Base-by-base conservation (phyloP, 331 rosid species). In the Malus hybrid region DNA sequence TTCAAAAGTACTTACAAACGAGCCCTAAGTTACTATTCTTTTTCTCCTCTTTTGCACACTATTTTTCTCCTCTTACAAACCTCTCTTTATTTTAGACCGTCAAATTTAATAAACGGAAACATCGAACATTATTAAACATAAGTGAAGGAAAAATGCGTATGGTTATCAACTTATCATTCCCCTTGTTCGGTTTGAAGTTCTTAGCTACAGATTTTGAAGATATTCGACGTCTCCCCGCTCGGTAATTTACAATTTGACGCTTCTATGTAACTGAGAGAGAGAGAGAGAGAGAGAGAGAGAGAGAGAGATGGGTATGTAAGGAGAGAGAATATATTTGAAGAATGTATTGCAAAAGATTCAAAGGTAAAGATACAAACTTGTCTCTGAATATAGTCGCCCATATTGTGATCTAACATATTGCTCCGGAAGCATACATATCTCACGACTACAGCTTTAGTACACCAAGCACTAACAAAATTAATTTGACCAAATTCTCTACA, bases 351-450 rank as follows among this genome's bases (percentile, higher is more conserved):
- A 79, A 33, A 73, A 78, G 84, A 29, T 82, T 62, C 57, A 80
- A 81, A 80, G 73, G 80, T 83, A 77, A 82, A 82, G 91, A 80
- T 82, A 93, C 90, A 88, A 39, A 87, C 75, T 50, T 74, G 81
- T 84, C 76, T 76, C 82, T 73, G 76, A 67, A 78, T 15, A 67
- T 14, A 67, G 81, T 80, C 79, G 79, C 83, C 81, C 83, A 80
- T 54, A 80, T 77, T 75, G 80, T 72, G 82, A 80, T 78, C 79
- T 80, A 83, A 82, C 79, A 70, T 80, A 77, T 78, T 69, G 79
- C 90, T 75, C 75, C 32, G 66, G 83, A 77, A 83, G 87, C 90
- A 73, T 61, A 32, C 70, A 65, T 63, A 82, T 80, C 84, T 80
- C 71, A 83, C 46, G 80, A 80, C 74, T 57, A 29, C 67, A 79